Evolutionary conservation across 805 yeast genomes (phyloP).

Genomic region (Maudiozyma serrabonitensis): DNA sequence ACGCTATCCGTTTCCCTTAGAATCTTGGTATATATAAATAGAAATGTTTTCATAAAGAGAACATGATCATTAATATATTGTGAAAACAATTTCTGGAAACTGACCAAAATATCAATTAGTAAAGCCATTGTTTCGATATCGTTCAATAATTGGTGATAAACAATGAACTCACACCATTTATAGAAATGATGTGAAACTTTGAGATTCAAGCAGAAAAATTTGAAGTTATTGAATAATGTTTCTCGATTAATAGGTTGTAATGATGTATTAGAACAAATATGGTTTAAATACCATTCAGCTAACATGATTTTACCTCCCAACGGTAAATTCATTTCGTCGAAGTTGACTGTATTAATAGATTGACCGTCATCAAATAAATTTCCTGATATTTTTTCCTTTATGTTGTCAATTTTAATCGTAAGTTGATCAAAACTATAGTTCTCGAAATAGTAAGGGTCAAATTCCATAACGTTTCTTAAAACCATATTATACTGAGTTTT

Average conservation of each 20-base stretch:
- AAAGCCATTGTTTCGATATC: slow-evolving; percentile 24
- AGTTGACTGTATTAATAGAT: slow-evolving; percentile 9
- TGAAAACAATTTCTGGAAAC: slow-evolving; percentile 27
- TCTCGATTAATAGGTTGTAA: slow-evolving; percentile 10
- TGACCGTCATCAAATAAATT: slow-evolving; percentile 6
- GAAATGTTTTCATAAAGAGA: slow-evolving; percentile 25
- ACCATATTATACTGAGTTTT: slow-evolving; percentile 49
- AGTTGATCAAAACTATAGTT: slow-evolving; percentile 27
- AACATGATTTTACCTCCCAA: slow-evolving; percentile 38
- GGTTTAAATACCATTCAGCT: slow-evolving; percentile 40
- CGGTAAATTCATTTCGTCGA: slow-evolving; percentile 22
- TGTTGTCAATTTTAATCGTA: slow-evolving; percentile 27
- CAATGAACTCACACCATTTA: slow-evolving; percentile 28
- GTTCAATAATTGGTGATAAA: slow-evolving; percentile 24
- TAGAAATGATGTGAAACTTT: slow-evolving; percentile 26
- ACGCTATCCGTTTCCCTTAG: slow-evolving; percentile 16
- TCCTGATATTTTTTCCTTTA: slow-evolving; percentile 8
- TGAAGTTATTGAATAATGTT: slow-evolving; percentile 14
- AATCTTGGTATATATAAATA: slow-evolving; percentile 19
- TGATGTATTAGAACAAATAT: slow-evolving; percentile 28
- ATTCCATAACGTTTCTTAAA: slow-evolving; percentile 39
- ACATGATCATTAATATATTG: slow-evolving; percentile 32
- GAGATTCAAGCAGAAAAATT: slow-evolving; percentile 17
- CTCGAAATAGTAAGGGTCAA: slow-evolving; percentile 30
- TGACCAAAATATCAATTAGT: slow-evolving; percentile 22